Conservation (phyloP, 2,329 filamentous ascomycete species). For the Pseudogymnoascus pannorum region DNA sequence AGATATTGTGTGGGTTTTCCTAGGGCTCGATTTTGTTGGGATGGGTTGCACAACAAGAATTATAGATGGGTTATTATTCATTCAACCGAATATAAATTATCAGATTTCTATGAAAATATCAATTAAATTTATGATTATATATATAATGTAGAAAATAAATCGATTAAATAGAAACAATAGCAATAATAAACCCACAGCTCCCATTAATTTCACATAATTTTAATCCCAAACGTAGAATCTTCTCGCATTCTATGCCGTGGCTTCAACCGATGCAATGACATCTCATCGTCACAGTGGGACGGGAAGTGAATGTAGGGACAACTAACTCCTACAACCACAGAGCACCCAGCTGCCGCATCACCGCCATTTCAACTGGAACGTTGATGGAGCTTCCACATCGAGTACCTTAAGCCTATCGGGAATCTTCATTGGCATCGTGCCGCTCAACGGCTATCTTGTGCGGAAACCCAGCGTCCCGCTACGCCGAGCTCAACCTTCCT, state of each 20-base stretch:
- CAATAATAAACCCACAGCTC: neutral
- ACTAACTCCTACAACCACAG: neutral
- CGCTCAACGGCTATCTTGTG: neutral
- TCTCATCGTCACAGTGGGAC: neutral
- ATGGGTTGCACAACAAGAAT: neutral
- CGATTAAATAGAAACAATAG: neutral
- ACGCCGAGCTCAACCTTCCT: neutral
- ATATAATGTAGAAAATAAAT: neutral
- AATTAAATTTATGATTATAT: neutral
- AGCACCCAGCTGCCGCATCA: neutral
- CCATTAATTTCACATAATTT: neutral
- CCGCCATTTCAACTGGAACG: neutral
- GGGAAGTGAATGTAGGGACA: neutral
- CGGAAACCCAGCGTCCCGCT: neutral
- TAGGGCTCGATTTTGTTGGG: neutral
- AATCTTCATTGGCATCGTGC: neutral
- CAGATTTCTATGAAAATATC: neutral
- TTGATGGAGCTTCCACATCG: neutral
- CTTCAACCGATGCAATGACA: neutral
- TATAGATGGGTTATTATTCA: neutral
- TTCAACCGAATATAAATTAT: neutral
- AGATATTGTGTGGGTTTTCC: neutral
- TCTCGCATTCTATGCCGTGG: neutral
- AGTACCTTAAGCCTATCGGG: neutral
- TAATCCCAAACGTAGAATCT: neutral